These are phyloP conservation scores for Protea cynaroides DNA, from an alignment of 164 flowering plant genomes.

Conservation along the genomic window DNA sequence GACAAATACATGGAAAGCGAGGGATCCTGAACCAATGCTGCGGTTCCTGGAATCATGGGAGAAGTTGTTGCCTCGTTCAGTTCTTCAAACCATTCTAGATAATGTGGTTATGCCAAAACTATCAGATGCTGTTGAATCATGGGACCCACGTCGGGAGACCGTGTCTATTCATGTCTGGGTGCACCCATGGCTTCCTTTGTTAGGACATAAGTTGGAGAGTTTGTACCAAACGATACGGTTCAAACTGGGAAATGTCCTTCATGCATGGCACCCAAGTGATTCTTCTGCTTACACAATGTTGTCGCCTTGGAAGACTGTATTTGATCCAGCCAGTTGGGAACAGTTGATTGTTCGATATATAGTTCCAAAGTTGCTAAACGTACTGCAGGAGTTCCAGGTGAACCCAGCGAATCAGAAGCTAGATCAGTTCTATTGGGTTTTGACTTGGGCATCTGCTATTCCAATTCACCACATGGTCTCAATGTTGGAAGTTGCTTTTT, in stretches of 20 bases:
- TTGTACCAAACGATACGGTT: constrained; percentile 60
- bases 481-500: constrained; percentile 71
- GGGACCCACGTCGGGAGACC: constrained; percentile 86
- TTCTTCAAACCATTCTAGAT: constrained; percentile 56
- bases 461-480: constrained; percentile 84
- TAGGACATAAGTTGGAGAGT: constrained; percentile 69
- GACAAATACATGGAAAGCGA: constrained; percentile 75
- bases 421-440: constrained; percentile 76
- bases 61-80: constrained; percentile 55
- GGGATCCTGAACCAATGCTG: constrained; percentile 90
- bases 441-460: constrained; percentile 66
- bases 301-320: constrained; percentile 89
- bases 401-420: constrained; percentile 79
- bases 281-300: constrained; percentile 65
- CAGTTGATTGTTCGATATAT: constrained; percentile 64
- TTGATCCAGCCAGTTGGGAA: constrained; percentile 89
- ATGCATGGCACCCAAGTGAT: constrained; percentile 93
- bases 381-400: constrained; percentile 66
- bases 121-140: constrained; percentile 64
- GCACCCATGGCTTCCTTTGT: constrained; percentile 85
- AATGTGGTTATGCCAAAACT: constrained; percentile 71
- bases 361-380: constrained; percentile 62
- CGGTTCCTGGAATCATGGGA: constrained; percentile 79
- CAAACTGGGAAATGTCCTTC: constrained; percentile 75
- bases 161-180: constrained; percentile 88